Evolutionary conservation across 306 rosid genomes (phyloP).

Genomic region (Biancaea sappan): DNA sequence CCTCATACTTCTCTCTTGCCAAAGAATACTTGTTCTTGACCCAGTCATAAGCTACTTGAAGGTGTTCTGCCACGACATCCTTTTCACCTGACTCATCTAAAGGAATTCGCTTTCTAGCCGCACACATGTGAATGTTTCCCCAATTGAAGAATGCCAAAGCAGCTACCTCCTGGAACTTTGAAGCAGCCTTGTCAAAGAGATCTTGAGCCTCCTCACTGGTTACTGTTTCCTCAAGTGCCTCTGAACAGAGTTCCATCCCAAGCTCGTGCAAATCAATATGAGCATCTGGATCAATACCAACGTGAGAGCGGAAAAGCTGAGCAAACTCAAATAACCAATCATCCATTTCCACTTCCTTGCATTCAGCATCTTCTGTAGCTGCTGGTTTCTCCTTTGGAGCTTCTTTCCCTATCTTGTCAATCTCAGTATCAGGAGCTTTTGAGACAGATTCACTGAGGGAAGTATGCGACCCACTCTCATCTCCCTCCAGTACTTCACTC

Average conservation of each 20-base stretch:
- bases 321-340: slow-evolving; percentile 99
- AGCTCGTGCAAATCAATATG: slow-evolving; percentile 96
- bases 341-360: slow-evolving; percentile 97
- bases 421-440: slow-evolving; percentile 58
- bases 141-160: slow-evolving; percentile 96
- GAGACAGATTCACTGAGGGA: slow-evolving; percentile 66
- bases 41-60: slow-evolving; percentile 95
- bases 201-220: slow-evolving; percentile 95
- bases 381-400: slow-evolving; percentile 60
- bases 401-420: slow-evolving; percentile 63
- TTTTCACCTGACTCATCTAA: slow-evolving; percentile 83
- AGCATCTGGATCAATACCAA: slow-evolving; percentile 97
- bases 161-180: slow-evolving; percentile 98
- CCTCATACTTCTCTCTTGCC: slow-evolving; percentile 89
- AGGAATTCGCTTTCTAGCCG: slow-evolving; percentile 94
- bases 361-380: slow-evolving; percentile 63
- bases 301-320: slow-evolving; percentile 92
- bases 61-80: slow-evolving; percentile 73
- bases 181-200: slow-evolving; percentile 90
- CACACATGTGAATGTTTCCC: slow-evolving; percentile 99
- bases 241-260: slow-evolving; percentile 98
- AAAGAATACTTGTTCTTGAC: slow-evolving; percentile 88
- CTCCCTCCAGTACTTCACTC: slow-evolving; percentile 64
- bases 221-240: slow-evolving; percentile 95
- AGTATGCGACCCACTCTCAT: slow-evolving; percentile 72